Percentiles rank a stretch among this genome's conserved stretches.
phyloP scores from a whole-genome alignment of 2,329 filamentous ascomycete species.

The Penicillium sp. region DNA sequence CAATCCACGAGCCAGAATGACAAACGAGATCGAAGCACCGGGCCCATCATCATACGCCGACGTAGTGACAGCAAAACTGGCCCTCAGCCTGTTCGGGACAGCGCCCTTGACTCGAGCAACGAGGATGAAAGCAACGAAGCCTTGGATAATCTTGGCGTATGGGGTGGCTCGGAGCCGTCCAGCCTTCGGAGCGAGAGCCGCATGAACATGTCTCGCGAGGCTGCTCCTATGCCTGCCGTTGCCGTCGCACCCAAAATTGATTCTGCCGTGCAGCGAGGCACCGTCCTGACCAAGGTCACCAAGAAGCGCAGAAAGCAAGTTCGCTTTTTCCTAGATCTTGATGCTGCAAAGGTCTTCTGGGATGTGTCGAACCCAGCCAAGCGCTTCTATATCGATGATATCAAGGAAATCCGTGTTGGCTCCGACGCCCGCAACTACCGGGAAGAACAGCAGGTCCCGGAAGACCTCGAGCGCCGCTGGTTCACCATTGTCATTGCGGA shows the following conservation, averaged over 20 bases:
- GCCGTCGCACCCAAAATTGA: conserved; percentile 67
- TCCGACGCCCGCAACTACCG: conserved; percentile 84
- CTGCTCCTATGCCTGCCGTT: conserved; percentile 21
- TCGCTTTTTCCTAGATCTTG: conserved; percentile 72
- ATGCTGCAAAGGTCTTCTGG: conserved; percentile 85
- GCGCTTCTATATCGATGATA: conserved; percentile 89
- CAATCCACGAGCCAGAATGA: conserved; percentile 72
- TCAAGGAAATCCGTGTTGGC: conserved; percentile 81
- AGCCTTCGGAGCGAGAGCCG: conserved; percentile 39
- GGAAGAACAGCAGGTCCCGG: conserved; percentile 70
- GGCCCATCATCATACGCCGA: conserved; percentile 79
- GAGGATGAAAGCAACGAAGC: conserved; percentile 45
- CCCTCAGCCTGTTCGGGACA: conserved; percentile 51
- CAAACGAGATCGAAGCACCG: conserved; percentile 81
- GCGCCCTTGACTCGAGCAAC: conserved; percentile 42
- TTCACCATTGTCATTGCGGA: conserved; percentile 87
- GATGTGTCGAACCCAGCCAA: conserved; percentile 74
- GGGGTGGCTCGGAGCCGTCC: conserved; percentile 42
- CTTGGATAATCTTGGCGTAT: conserved; percentile 43
- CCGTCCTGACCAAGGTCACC: conserved; percentile 74
- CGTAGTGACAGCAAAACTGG: conserved; percentile 86
- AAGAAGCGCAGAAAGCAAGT: conserved; percentile 74
- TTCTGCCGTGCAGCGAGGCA: conserved; percentile 71
- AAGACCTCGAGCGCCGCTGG: conserved; percentile 67
- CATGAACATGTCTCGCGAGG: conserved; percentile 33